phyloP scores from a whole-genome alignment of 306 rosid genomes.

The Medicago arabica region DNA sequence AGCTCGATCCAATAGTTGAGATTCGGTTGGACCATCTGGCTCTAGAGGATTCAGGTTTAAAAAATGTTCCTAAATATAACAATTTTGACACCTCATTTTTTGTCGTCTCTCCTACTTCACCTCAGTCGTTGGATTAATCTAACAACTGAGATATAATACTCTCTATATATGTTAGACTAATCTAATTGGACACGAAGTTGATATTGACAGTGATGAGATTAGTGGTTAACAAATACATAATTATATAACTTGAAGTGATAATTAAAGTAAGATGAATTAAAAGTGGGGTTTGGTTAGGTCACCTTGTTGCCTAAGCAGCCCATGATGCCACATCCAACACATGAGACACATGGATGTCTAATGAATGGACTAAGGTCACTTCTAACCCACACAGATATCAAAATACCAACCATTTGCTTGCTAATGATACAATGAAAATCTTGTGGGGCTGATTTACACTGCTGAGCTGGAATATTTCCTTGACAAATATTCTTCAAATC shows the following conservation, averaged over 20 bases:
- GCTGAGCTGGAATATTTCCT: slow-evolving; percentile 28
- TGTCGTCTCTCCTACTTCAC: background rate
- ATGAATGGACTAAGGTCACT: slow-evolving; percentile 63
- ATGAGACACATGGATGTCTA: slow-evolving; percentile 67
- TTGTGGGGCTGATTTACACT: slow-evolving; percentile 32
- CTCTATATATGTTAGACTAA: background rate
- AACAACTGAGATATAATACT: background rate
- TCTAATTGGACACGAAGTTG: slow-evolving; percentile 3
- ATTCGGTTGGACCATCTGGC: background rate
- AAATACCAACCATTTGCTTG: slow-evolving; percentile 90
- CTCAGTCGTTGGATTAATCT: background rate
- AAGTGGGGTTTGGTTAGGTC: slow-evolving; percentile 26
- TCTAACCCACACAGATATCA: slow-evolving; percentile 79
- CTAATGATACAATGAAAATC: slow-evolving; percentile 73
- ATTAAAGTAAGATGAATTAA: background rate
- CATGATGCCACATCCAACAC: slow-evolving; percentile 89
- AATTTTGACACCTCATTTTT: background rate
- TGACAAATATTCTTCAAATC: background rate
- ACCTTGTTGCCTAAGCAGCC: slow-evolving; percentile 89
- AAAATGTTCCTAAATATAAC: background rate
- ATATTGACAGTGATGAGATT: slow-evolving; percentile 23
- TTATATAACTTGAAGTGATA: background rate
- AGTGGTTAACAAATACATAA: background rate
- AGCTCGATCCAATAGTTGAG: background rate
- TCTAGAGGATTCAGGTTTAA: background rate